Evolutionary conservation across 2,329 filamentous ascomycete genomes (phyloP), one percentile per base, ranked within the genome.

Genomic region (Ophiocordyceps australis): DNA sequence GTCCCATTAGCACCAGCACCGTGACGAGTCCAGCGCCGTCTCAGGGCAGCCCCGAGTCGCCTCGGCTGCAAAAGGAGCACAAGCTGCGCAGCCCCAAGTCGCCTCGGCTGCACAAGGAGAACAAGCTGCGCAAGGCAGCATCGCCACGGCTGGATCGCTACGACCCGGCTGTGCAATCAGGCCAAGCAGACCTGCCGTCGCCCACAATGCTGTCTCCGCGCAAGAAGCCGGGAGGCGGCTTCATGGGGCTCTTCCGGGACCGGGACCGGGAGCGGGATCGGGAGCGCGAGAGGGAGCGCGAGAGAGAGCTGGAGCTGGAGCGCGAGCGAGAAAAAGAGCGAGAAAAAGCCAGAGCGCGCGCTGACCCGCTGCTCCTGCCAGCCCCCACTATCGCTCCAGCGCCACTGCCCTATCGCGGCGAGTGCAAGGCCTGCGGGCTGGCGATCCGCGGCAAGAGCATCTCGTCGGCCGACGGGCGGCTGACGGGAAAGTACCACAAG

Each of bases 401-500:
- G 8, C 40, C 44, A 13, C 33, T 50, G 9, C 47, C 56, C 2
- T 64, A 64, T 11, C 76, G 80, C 29, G 80, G 81, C 3, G 70
- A 69, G 33, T 98, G 89, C 55, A 80, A 82, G 41, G 79, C 80
- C 2, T 98, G 89, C 48, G 61, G 67, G 4, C 57, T 76, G 23
- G 56, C 64, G 6, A 95, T 98, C 39, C 67, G 71, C 23, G 86
- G 83, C 13, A 95, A 94, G 53, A 93, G 83, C 2, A 74, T 98
- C 30, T 92, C 86, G 18, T 92, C 83, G 10, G 83, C 83, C 1
- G 89, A 94, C 39, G 89, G 89, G 11, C 74, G 85, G 14, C 59
- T 98, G 14, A 92, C 81, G 1, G 89, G 89, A 8, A 75, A 83
- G 34, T 98, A 93, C 49, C 89, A 98, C 59, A 92, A 91, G 48